Conservation (phyloP, 2,329 filamentous ascomycete species). For the Cladosporium sp. region DNA sequence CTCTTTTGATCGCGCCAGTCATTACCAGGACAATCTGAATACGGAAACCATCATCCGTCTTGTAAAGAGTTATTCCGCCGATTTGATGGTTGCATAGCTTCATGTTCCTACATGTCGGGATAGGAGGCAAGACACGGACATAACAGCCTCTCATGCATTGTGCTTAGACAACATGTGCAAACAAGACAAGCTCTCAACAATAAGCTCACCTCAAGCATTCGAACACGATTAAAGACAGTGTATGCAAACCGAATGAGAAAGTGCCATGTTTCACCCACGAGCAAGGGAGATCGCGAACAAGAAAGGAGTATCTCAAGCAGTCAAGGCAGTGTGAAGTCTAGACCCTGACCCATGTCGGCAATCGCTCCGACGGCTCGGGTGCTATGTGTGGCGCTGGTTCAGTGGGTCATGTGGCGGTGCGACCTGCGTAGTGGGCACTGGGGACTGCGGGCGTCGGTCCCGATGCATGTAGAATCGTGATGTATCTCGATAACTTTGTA, state of each 20-base stretch:
- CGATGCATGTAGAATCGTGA: not conserved
- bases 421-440: not conserved
- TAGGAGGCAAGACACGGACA: too few relatives aligned
- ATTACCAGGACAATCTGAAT: too few relatives aligned
- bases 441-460: not conserved
- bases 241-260: not conserved
- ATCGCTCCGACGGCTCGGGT: slow-evolving; percentile 8
- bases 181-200: too few relatives aligned
- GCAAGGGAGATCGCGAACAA: not conserved
- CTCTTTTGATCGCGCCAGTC: too few relatives aligned
- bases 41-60: too few relatives aligned
- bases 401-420: slow-evolving; percentile 6
- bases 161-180: too few relatives aligned
- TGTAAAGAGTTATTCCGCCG: too few relatives aligned
- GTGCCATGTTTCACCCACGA: too few relatives aligned
- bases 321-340: not conserved
- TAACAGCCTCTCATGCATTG: too few relatives aligned
- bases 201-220: too few relatives aligned
- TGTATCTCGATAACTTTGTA: not conserved
- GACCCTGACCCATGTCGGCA: slow-evolving; percentile 6
- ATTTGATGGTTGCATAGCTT: too few relatives aligned
- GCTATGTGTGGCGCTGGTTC: not conserved
- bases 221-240: not conserved
- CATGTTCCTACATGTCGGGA: too few relatives aligned
- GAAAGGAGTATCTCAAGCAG: not conserved